Conservation (phyloP, 345 rosid genomes). For the Eucalyptus cladocalyx region DNA sequence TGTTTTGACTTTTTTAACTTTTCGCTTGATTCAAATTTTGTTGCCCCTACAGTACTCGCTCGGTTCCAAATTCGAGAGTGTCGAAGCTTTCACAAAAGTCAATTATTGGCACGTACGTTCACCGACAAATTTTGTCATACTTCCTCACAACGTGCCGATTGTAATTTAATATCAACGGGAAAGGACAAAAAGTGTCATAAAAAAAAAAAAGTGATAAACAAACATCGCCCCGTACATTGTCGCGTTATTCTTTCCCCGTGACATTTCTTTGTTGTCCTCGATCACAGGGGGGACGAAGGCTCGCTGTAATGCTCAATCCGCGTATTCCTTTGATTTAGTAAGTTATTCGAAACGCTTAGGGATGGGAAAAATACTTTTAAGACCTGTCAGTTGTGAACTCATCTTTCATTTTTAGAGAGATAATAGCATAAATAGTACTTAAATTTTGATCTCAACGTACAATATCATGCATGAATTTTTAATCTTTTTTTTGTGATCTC, state of each 20-base stretch:
- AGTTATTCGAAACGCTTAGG: too few species aligned
- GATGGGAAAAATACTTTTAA: background rate
- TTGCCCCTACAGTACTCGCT: background rate
- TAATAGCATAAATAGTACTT: rapidly evolving
- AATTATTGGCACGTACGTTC: background rate
- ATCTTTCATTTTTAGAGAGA: too few species aligned
- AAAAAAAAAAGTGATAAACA: background rate
- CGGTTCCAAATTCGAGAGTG: background rate
- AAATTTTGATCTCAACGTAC: rapidly evolving
- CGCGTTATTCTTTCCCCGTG: background rate
- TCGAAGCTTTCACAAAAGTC: background rate
- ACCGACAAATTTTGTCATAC: background rate
- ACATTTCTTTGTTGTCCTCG: background rate
- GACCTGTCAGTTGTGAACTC: too few species aligned
- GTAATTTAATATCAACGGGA: background rate
- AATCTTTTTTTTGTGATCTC: rapidly evolving
- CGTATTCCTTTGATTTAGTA: rapidly evolving
- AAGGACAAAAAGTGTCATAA: too few species aligned
- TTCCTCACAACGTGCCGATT: background rate
- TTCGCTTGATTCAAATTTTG: background rate
- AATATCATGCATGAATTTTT: rapidly evolving
- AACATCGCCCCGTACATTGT: background rate
- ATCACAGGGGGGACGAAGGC: background rate
- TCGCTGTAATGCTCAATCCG: background rate
- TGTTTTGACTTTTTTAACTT: background rate